These are phyloP conservation scores for Suillus hirtellus DNA, from an alignment of 768 basidiomycete genomes.

Conservation along the genomic window DNA sequence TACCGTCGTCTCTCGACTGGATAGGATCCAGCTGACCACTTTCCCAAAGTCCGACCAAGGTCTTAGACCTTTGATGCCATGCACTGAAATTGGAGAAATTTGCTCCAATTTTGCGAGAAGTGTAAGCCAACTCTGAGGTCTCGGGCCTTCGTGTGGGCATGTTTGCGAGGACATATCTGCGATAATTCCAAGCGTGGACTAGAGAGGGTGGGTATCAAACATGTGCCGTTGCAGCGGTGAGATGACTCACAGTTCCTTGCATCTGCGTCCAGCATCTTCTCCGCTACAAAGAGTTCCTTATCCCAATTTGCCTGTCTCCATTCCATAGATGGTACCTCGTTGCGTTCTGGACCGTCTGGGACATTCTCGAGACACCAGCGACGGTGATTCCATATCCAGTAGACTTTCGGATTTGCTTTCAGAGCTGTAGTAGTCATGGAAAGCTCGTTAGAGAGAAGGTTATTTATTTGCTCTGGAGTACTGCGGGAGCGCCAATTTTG, in stretches of 20 bases:
- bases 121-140: conserved; percentile 78
- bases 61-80: conserved; percentile 96
- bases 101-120: conserved; percentile 84
- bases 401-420: conserved; percentile 89
- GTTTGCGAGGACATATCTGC: conserved; percentile 77
- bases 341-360: conserved; percentile 64
- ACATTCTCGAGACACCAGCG: conserved; percentile 91
- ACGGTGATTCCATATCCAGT: conserved; percentile 99
- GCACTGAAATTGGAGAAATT: conserved; percentile 99
- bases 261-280: conserved; percentile 91
- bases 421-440: conserved; percentile 79
- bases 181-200: conserved; percentile 97
- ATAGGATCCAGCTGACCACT: conserved; percentile 49
- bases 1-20: conserved; percentile 71
- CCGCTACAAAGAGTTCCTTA: conserved; percentile 81
- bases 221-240: neutral
- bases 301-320: conserved; percentile 87
- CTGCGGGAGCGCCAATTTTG: conserved; percentile 39
- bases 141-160: conserved; percentile 61
- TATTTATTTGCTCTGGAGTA: conserved; percentile 58
- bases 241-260: conserved; percentile 81
- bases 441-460: conserved; percentile 70
- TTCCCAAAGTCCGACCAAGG: conserved; percentile 67
- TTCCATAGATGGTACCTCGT: conserved; percentile 44
- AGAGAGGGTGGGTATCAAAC: conserved; percentile 15